Evolutionary conservation across 495 filamentous ascomycete genomes (phyloP).

Genomic region (Aspergillus sparsus): DNA sequence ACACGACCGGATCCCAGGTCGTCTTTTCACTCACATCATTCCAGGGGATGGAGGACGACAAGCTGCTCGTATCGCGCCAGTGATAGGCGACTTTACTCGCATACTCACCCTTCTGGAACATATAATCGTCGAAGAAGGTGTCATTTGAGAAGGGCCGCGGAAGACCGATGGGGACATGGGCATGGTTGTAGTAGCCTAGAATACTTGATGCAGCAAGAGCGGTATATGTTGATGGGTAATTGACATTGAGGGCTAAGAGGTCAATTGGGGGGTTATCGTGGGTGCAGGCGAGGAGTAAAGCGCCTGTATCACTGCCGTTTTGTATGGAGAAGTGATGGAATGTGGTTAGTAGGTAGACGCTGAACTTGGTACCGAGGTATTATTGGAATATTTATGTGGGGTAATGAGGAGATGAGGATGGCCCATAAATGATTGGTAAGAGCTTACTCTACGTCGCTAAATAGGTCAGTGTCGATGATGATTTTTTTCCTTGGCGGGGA

Average conservation of each 20-base stretch:
- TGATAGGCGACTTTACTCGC: conserved; percentile 44
- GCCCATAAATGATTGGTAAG: background rate
- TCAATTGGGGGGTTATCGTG: conserved; percentile 3
- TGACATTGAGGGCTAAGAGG: conserved; percentile 47
- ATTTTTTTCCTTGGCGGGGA: background rate
- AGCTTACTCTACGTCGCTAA: conserved; percentile 18
- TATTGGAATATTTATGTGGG: background rate
- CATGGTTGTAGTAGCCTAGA: conserved; percentile 43
- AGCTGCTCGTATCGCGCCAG: conserved; percentile 27
- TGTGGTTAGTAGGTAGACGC: too few species aligned
- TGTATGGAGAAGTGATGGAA: too few species aligned
- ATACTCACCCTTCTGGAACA: conserved; percentile 34
- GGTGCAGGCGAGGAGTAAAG: conserved; percentile 12
- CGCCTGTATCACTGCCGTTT: background rate
- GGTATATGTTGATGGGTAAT: conserved; percentile 43
- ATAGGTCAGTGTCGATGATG: conserved; percentile 18
- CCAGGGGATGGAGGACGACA: conserved; percentile 22
- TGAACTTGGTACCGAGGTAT: too few species aligned
- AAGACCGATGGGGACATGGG: conserved; percentile 38
- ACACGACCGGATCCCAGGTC: conserved; percentile 42
- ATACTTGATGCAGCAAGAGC: conserved; percentile 44
- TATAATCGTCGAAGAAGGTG: conserved; percentile 44
- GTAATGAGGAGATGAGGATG: background rate
- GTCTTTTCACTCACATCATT: conserved; percentile 20
- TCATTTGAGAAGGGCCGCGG: conserved; percentile 39